Percentiles rank a stretch among this genome's conserved stretches.
These are phyloP conservation scores for Fusarium pseudonygamai DNA, from an alignment of 2,329 filamentous ascomycete species.

Conservation along the genomic window DNA sequence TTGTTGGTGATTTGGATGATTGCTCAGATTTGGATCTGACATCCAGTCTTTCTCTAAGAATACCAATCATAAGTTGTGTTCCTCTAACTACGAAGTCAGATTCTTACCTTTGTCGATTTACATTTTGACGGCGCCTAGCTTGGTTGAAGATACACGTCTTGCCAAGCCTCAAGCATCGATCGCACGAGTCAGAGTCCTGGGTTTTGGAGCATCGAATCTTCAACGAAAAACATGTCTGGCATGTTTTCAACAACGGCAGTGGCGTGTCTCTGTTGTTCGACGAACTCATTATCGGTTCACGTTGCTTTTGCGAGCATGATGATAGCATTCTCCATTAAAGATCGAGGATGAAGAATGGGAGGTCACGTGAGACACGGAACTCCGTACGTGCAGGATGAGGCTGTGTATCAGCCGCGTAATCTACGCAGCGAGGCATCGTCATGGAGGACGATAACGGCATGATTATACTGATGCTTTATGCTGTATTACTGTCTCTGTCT, in stretches of 20 bases:
- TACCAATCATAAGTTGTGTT: accelerated
- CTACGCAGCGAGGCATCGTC: not conserved
- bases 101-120: constrained; percentile 17
- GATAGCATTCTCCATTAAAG: not conserved
- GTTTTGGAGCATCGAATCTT: constrained; percentile 48
- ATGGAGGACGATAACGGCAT: not conserved
- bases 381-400: constrained; percentile 3
- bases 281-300: constrained; percentile 1
- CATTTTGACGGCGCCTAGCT: constrained; percentile 40
- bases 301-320: not conserved
- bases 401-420: constrained; percentile 12
- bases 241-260: constrained; percentile 39
- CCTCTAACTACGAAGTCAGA: accelerated
- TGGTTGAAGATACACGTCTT: constrained; percentile 46
- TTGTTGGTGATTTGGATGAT: constrained; percentile 22
- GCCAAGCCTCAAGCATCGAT: constrained; percentile 46
- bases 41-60: not conserved
- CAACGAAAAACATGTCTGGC: constrained; percentile 45
- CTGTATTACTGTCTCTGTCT: accelerated
- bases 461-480: not conserved
- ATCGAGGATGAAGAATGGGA: accelerated
- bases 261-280: not conserved
- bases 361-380: not conserved
- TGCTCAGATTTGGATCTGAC: not conserved
- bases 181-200: constrained; percentile 44